A percentile compares a stretch with the other conserved stretches of the same genome.
Evolutionary conservation across 257 asterid species (phyloP).

Genomic region (Solanum pinnatisectum): DNA sequence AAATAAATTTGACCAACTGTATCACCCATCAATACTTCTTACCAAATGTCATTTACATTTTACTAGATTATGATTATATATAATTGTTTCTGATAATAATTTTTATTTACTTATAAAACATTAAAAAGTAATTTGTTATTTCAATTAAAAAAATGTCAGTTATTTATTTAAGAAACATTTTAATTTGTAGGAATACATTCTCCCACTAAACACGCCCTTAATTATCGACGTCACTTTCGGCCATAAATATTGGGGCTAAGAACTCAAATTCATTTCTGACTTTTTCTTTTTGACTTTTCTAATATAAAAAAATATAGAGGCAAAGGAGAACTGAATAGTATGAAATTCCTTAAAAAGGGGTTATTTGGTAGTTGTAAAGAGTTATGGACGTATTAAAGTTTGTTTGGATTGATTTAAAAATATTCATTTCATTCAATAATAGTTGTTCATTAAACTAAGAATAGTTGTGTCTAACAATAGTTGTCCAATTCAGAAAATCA

Average conservation of each 20-base stretch:
- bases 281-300: not conserved
- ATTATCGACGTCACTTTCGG: not conserved
- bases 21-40: not conserved
- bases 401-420: too few species aligned
- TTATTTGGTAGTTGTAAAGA: too few species aligned
- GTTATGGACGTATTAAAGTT: too few species aligned
- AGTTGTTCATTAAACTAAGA: too few species aligned
- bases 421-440: too few species aligned
- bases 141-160: not conserved
- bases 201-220: not conserved
- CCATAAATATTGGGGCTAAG: not conserved
- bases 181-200: not conserved
- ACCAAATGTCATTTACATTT: not conserved
- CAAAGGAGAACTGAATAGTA: not conserved
- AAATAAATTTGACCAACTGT: too few species aligned
- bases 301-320: not conserved
- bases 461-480: too few species aligned
- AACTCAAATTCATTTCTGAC: not conserved
- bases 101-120: not conserved
- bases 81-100: too few species aligned
- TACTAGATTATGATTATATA: not conserved
- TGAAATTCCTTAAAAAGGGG: not conserved
- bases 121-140: not conserved
- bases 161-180: not conserved
- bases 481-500: too few species aligned